These are phyloP conservation scores for Boletus bicolor DNA, from an alignment of 768 basidiomycete genomes.

Conservation along the genomic window DNA sequence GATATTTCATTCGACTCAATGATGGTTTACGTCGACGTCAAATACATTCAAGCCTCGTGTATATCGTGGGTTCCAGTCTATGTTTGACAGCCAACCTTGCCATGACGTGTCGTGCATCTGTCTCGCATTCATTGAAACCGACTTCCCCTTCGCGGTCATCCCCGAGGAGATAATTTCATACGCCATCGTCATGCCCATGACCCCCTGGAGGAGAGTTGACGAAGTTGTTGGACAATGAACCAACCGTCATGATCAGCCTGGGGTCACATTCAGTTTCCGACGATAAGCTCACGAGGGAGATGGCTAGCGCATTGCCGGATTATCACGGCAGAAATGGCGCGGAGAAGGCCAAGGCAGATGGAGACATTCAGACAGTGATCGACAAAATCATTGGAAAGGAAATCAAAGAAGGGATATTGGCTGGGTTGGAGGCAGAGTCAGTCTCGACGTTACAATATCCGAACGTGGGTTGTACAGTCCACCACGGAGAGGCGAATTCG, in stretches of 20 bases:
- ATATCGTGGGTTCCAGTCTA: neutral
- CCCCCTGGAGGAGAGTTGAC: slow-evolving; percentile 3
- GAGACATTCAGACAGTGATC: neutral
- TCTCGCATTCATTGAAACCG: slow-evolving; percentile 1
- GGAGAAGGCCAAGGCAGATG: slow-evolving; percentile 1
- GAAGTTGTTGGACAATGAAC: slow-evolving; percentile 9
- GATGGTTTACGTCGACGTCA: neutral
- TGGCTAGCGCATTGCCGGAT: slow-evolving; percentile 5
- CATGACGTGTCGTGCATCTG: neutral
- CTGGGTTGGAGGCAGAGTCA: slow-evolving; percentile 13
- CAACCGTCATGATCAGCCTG: slow-evolving; percentile 12
- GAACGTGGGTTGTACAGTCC: neutral
- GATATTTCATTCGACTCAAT: neutral
- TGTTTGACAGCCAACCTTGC: neutral
- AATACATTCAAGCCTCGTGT: no score
- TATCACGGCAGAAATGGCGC: neutral
- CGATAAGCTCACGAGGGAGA: neutral
- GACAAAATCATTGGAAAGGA: neutral
- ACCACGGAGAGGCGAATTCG: slow-evolving; percentile 3
- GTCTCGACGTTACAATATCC: slow-evolving; percentile 1
- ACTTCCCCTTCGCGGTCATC: slow-evolving; percentile 1
- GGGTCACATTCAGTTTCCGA: slow-evolving; percentile 3
- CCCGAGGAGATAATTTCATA: slow-evolving; percentile 7
- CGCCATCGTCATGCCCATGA: slow-evolving; percentile 4
- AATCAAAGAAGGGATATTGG: neutral